Base-by-base conservation (phyloP, 2,329 filamentous ascomycete species). In the Fusarium abutilonis region DNA sequence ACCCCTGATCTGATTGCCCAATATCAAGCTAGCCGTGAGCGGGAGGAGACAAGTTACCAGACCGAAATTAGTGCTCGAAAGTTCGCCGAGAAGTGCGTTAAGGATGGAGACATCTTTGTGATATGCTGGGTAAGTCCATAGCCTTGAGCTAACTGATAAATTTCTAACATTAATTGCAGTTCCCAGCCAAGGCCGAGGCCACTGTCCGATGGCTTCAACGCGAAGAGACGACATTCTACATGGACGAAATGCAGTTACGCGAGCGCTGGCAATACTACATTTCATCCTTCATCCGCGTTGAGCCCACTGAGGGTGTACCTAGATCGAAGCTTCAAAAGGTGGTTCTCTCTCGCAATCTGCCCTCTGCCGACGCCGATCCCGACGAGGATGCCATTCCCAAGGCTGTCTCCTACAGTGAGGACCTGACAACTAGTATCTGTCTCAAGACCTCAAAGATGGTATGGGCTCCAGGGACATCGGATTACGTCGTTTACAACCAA, bases 181-280 rank as follows among this genome's bases (percentile, higher is more conserved):
- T 87, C 56, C 91, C 92, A n/a, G 77, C 79, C 17, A 85, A 84
- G 64, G 83, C 83, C 57, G 86, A 90, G 72, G 87, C 90, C 31
- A 88, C 86, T 2, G 83, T 96, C 10, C 91, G 92, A 40, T 88
- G 86, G 83, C 77, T 90, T 45, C 85, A 87, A 67, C 82, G 85
- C 48, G 86, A 89, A 45, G 87, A 90, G 66, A 87, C 86, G 36
- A 90, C 96, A 0, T 92, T 97, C 74, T 93, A 95, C 68, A 89
- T 89, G 71, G 92, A 96, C 66, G 92, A 97, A 67, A 89, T 97
- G 80, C 90, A 95, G 72, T 86, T 88, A 46, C 89, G 89, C 53
- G 88, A 92, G 61, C 84, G 87, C 35, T 99, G 95, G 95, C 91
- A 94, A 69, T 96, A 96, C 78, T 99, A 99, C 74, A 92, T 97